Base-by-base conservation (phyloP, 805 yeast genomes). In the Scheffersomyces coipomensis region DNA sequence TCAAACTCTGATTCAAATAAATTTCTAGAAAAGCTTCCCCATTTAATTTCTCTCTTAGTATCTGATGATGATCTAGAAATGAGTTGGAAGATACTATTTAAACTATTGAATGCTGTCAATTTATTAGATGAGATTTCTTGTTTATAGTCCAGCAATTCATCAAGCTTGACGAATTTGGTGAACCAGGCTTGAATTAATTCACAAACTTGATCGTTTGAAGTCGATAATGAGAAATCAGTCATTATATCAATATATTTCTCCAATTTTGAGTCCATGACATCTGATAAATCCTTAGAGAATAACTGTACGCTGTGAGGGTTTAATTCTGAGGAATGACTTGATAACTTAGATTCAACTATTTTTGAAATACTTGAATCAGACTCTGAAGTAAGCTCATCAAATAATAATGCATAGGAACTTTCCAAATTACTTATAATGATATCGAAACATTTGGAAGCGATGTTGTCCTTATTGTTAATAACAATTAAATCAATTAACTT, bases 191-290 rank as follows among this genome's bases (percentile, higher is more conserved):
- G 38, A 18, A 54, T 37, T 15, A 12, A 10, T 22, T 35, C 42
- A 12, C 34, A 35, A 7, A 37, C 18, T 13, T 27, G 18, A 15
- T 27, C 30, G 15, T 27, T 27, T 13, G 30, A 27, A 13, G 23
- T 19, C 3, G 43, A 21, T 8, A 34, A 22, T 3, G 26, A 19
- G 8, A 15, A 21, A n/a, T 44, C 38, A 2, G 48, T 35, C 0
- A 53, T 30, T 11, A 36, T 31, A 11, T 46, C 43, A 22, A 66
- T 55, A 39, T 68, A 68, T 8, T 39, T 27, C 15, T 55, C 56
- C 34, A 64, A 45, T 38, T 64, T 57, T 9, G 40, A 39, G 26
- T 63, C 66, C 37, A 66, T 59, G 17, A 58, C 35, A 3, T 44
- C 48, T 3, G 56, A 47, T 29, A 61, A 39, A 11, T 53, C 53